Conservation (phyloP, 352 stramenopile genomes). For the Globisporangium takayamanum region DNA sequence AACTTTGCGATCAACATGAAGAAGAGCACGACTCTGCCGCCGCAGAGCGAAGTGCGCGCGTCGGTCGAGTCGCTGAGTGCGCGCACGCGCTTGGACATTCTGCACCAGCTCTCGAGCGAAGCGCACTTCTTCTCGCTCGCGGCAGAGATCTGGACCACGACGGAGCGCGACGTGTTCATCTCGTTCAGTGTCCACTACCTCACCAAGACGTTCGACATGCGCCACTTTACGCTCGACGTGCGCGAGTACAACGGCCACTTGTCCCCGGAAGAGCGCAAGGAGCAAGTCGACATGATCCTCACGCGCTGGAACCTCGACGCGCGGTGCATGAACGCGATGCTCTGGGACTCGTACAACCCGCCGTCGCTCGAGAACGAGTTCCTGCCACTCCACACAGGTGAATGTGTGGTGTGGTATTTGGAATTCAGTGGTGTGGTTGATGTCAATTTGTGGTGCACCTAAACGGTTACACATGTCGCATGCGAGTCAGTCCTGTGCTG, state of each 20-base stretch:
- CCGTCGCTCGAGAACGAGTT: conserved; percentile 15
- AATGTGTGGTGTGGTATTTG: too few species aligned
- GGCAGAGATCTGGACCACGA: conserved; percentile 40
- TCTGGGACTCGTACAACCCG: conserved; percentile 37
- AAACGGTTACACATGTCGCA: too few species aligned
- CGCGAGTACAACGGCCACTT: conserved; percentile 34
- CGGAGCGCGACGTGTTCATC: conserved; percentile 37
- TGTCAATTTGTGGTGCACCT: too few species aligned
- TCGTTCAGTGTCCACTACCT: conserved; percentile 42
- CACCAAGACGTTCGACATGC: conserved; percentile 31
- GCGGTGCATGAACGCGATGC: conserved; percentile 36
- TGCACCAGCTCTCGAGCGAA: conserved; percentile 37
- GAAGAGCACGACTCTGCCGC: conserved; percentile 27
- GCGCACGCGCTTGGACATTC: conserved; percentile 30
- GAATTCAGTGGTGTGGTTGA: too few species aligned
- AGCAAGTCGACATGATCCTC: conserved; percentile 35
- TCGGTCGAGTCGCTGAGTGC: conserved; percentile 40
- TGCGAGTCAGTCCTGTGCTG: too few species aligned
- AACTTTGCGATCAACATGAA: conserved; percentile 29
- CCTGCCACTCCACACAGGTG: conserved; percentile 19
- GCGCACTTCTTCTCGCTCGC: conserved; percentile 42
- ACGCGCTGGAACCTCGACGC: conserved; percentile 40
- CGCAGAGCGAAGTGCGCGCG: conserved; percentile 30
- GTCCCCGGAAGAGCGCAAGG: conserved; percentile 31
- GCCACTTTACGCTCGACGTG: conserved; percentile 43